Evolutionary conservation across 352 stramenopile species (phyloP).

Genomic region (Phytophthora aleatoria): DNA sequence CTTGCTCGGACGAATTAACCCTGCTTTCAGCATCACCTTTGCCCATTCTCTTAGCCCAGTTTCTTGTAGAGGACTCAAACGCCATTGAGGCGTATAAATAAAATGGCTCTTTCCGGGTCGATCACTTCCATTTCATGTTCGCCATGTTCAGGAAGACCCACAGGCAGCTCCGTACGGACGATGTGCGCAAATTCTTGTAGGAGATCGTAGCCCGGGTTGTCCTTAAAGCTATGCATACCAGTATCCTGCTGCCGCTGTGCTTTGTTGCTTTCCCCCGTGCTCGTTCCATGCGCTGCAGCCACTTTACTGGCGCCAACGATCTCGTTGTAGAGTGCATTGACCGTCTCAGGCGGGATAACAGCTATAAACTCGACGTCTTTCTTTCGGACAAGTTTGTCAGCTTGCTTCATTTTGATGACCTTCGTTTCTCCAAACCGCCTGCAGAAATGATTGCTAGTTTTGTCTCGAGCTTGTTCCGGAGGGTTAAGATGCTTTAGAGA

Average conservation of each 20-base stretch:
- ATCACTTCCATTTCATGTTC: neutral
- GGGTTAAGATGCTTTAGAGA: neutral
- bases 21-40: neutral
- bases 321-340: neutral
- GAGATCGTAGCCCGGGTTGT: neutral
- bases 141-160: neutral
- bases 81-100: neutral
- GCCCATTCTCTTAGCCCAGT: neutral
- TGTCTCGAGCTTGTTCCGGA: no score
- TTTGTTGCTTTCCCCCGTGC: neutral
- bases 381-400: neutral
- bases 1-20: neutral
- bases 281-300: no score
- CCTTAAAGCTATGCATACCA: neutral
- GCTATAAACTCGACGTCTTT: conserved; percentile 2
- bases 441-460: neutral
- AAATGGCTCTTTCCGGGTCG: neutral
- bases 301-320: neutral
- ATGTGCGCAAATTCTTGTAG: neutral
- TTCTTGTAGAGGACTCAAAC: neutral
- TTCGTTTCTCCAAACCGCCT: neutral
- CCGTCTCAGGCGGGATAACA: neutral
- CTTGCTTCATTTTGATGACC: neutral
- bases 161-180: neutral
- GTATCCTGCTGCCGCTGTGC: neutral